Base-by-base conservation (phyloP, 2,329 filamentous ascomycete genomes). In the Monilinia aucupariae region DNA sequence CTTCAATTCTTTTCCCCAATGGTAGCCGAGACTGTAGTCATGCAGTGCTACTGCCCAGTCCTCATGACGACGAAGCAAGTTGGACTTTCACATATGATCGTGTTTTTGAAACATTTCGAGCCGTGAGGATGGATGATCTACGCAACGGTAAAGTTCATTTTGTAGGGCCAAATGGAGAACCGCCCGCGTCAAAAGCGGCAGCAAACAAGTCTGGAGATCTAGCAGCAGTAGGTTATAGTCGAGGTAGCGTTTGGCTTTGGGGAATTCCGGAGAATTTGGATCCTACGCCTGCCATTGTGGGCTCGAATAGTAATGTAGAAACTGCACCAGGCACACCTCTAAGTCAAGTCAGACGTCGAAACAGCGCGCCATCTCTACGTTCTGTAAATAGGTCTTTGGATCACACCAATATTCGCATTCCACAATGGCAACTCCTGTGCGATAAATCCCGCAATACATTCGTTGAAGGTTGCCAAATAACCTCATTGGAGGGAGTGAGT, bases 1-100 rank as follows among this genome's bases (percentile, higher is more conserved):
- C 89, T 0, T 92, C 91, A 41, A 92, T 94, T 52, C 77, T 94
- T 3, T 93, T 93, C 63, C 90, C 90, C 4, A 90, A 92, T 68
- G 87, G 85, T n/a, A 91, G 87, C 68, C 83, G 85, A 56, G 87
- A 90, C 68, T 92, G 89, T 71, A 91, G 88, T 68, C 89, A 92
- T 75, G 88, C 89, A 25, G 85, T 89, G 1, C 75, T 93, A 52
- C 77, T 93, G 20, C 72, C 73, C 20, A 73, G 65, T 55, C 54
- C 66, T 32, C 64, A 64, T 17, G 70, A 82, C 47, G 83, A 85
- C 61, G 89, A 91, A 73, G 85, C 88, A 32, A 83, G 79, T 65
- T 93, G 89, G 88, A 83, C 89, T 0, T 88, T 93, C 68, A 87
- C 89, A 1, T 93, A 91, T 69, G 89, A 93, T 71, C 80, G 85